A percentile compares a stretch with the other conserved stretches of the same genome.
Evolutionary conservation across 495 filamentous ascomycete species (phyloP).

Genomic region (Pseudomonodictys pantanalensis): DNA sequence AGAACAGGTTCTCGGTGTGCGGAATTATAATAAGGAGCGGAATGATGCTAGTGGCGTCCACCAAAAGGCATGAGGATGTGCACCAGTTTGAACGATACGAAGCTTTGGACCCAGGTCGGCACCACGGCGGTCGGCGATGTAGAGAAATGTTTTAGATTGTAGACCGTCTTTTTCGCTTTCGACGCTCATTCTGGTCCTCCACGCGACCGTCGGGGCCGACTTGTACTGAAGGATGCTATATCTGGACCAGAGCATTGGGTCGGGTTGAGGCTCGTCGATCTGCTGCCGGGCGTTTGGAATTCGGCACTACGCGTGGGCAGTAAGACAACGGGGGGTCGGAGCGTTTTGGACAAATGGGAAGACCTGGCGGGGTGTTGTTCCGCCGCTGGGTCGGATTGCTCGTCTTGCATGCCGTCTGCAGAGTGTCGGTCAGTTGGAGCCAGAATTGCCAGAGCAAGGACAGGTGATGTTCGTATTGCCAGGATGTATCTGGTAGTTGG

Average conservation of each 20-base stretch:
- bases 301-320: not conserved
- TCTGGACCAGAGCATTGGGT: slow-evolving; percentile 6
- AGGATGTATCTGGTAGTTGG: not conserved
- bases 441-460: not conserved
- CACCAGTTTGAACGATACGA: not conserved
- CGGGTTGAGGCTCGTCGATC: slow-evolving; percentile 18
- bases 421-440: slow-evolving; percentile 1
- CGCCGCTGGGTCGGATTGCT: slow-evolving; percentile 4
- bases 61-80: not conserved
- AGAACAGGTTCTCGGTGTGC: not conserved
- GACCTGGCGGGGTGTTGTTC: slow-evolving; percentile 1
- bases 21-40: slow-evolving; percentile 1
- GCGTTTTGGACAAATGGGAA: slow-evolving; percentile 13
- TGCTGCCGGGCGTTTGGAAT: not conserved
- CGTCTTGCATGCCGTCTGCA: not conserved
- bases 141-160: not conserved
- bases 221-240: slow-evolving; percentile 7
- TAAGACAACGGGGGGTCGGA: slow-evolving; percentile 15
- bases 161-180: slow-evolving; percentile 17
- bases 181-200: not conserved
- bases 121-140: not conserved
- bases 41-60: slow-evolving; percentile 16
- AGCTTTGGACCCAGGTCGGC: not conserved
- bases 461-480: not conserved
- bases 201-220: not conserved